Evolutionary conservation across 2,329 filamentous ascomycete genomes (phyloP).

Genomic region (Chaetomium strumarium): DNA sequence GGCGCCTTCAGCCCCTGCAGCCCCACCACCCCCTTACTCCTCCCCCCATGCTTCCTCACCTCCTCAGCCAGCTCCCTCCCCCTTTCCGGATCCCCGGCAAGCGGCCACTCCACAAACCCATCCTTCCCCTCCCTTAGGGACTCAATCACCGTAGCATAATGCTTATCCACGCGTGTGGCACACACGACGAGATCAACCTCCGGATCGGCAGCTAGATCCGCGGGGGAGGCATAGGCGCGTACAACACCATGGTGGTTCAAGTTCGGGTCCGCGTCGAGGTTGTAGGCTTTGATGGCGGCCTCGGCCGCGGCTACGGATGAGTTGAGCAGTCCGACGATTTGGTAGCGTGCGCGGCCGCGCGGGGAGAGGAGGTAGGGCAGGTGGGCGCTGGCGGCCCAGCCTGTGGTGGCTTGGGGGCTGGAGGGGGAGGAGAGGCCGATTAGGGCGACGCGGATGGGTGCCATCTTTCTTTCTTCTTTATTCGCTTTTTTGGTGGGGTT

Average conservation of each 20-base stretch:
- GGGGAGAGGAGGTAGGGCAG: conserved; percentile 53
- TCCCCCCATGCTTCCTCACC: conserved; percentile 29
- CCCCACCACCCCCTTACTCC: conserved; percentile 44
- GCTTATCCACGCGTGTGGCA: conserved; percentile 48
- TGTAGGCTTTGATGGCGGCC: conserved; percentile 38
- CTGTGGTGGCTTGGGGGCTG: conserved; percentile 42
- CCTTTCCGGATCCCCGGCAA: conserved; percentile 39
- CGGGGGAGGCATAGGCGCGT: conserved; percentile 45
- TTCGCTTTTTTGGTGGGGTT: too few species aligned
- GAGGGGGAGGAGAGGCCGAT: conserved; percentile 51
- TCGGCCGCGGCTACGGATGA: conserved; percentile 40
- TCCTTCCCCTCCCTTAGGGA: conserved; percentile 47
- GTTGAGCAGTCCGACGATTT: conserved; percentile 49
- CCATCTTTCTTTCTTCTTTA: too few species aligned
- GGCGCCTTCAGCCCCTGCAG: conserved; percentile 47
- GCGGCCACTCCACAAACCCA: conserved; percentile 54
- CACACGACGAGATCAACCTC: conserved; percentile 51
- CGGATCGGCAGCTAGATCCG: conserved; percentile 41
- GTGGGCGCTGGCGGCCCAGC: conserved; percentile 52
- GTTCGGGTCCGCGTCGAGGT: conserved; percentile 32
- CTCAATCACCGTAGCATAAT: conserved; percentile 40
- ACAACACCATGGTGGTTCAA: too few species aligned
- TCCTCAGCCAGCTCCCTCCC: conserved; percentile 37
- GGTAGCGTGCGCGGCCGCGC: conserved; percentile 37
- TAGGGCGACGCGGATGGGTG: conserved; percentile 41